Percentiles rank a stretch among this genome's conserved stretches.
phyloP scores from a whole-genome alignment of 2,329 filamentous ascomycete genomes.

The Ophiognomonia clavigignenti-juglandacearum region DNA sequence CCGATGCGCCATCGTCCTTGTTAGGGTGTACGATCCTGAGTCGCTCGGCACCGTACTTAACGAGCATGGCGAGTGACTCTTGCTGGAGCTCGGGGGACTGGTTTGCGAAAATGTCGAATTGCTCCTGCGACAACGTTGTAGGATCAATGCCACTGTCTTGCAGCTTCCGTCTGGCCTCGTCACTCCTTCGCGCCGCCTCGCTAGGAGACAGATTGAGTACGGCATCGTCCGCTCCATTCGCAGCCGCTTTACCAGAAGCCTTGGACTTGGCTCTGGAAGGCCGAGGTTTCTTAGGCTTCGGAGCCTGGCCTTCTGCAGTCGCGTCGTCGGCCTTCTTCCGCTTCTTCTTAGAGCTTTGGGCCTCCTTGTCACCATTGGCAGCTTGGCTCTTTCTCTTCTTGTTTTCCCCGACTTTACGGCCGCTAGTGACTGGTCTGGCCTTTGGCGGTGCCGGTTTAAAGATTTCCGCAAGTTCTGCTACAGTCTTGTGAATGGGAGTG shows the following conservation, averaged over 20 bases:
- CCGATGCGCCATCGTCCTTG: slow-evolving; percentile 25
- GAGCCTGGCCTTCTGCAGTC: slow-evolving; percentile 13
- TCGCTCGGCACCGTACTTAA: slow-evolving; percentile 52
- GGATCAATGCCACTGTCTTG: slow-evolving; percentile 44
- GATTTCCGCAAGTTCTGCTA: slow-evolving; percentile 42
- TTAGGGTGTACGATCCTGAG: slow-evolving; percentile 52
- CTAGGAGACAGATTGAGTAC: slow-evolving; percentile 36
- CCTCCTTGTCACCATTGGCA: slow-evolving; percentile 1
- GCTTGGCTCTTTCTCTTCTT: slow-evolving; percentile 20
- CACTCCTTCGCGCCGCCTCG: slow-evolving; percentile 45
- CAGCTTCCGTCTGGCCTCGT: slow-evolving; percentile 44
- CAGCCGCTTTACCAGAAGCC: slow-evolving; percentile 10
- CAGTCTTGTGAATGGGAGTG: slow-evolving; percentile 51
- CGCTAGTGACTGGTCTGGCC: slow-evolving; percentile 22
- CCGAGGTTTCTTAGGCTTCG: slow-evolving; percentile 19
- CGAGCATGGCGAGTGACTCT: slow-evolving; percentile 51
- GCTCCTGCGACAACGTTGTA: slow-evolving; percentile 45
- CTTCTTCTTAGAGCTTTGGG: slow-evolving; percentile 20
- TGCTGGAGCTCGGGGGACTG: slow-evolving; percentile 51
- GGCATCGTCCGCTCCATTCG: slow-evolving; percentile 22
- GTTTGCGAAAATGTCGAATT: slow-evolving; percentile 56
- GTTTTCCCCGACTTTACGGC: slow-evolving; percentile 22
- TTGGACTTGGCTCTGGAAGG: slow-evolving; percentile 4
- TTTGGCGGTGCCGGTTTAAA: slow-evolving; percentile 40
- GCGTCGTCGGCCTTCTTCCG: slow-evolving; percentile 23